A percentile compares a stretch with the other conserved stretches of the same genome.
These are phyloP conservation scores for Syncephalastrum contaminatum DNA, from an alignment of 371 early-diverging fungal genomes.

Conservation along the genomic window DNA sequence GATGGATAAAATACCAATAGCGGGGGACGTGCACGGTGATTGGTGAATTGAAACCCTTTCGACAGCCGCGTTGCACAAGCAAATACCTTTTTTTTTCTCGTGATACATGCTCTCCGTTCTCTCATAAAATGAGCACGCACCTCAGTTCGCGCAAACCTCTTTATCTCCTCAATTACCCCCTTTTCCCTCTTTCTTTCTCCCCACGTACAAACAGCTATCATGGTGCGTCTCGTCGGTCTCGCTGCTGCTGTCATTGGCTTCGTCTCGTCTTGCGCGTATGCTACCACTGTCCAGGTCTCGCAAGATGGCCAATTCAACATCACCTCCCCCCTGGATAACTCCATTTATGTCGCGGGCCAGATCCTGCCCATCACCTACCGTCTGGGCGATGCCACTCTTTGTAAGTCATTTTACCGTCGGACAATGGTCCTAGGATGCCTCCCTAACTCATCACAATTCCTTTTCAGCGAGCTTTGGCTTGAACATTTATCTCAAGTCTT, in stretches of 20 bases:
- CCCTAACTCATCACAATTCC: no score
- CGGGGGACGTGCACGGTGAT: no score
- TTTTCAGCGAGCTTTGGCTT: constrained; percentile 22
- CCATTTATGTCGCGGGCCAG: constrained; percentile 43
- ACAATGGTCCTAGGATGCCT: no score
- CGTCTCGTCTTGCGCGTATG: constrained; percentile 1
- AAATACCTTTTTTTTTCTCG: no score
- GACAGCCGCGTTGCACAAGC: no score
- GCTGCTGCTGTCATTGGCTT: constrained; percentile 4
- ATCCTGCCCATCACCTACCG: constrained; percentile 39
- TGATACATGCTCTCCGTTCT: no score
- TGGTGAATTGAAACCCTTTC: no score
- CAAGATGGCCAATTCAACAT: constrained; percentile 27
- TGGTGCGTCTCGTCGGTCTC: constrained; percentile 8
- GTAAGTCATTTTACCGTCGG: neutral
- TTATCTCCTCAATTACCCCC: no score
- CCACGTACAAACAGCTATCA: neutral
- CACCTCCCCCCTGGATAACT: constrained; percentile 34
- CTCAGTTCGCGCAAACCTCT: no score
- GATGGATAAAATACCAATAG: no score
- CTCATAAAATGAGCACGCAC: no score
- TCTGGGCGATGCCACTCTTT: constrained; percentile 18
- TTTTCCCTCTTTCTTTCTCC: no score
- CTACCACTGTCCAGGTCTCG: neutral
- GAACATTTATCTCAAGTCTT: constrained; percentile 28